A percentile compares a stretch with the other conserved stretches of the same genome.
These are phyloP conservation scores for Rosa chinensis DNA, from an alignment of 306 rosid genomes.

Conservation along the genomic window DNA sequence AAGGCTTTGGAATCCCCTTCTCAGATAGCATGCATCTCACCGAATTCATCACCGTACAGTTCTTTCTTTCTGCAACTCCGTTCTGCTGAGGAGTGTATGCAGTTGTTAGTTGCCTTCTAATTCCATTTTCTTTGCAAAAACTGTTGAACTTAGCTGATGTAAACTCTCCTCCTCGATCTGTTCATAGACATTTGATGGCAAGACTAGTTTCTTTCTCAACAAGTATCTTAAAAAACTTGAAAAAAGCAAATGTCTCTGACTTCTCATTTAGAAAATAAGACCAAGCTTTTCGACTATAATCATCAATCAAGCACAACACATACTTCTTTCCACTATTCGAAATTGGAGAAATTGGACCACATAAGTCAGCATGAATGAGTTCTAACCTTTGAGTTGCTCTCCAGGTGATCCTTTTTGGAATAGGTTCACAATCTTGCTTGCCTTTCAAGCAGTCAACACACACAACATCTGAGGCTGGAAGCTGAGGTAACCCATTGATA, in stretches of 20 bases:
- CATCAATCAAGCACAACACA: not conserved
- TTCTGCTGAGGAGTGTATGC: conserved; percentile 11
- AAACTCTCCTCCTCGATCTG: not conserved
- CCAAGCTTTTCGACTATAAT: not conserved
- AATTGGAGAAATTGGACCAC: not conserved
- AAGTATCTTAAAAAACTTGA: conserved; percentile 7
- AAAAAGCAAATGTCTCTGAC: not conserved
- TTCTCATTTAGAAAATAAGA: not conserved
- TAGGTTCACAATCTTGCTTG: conserved; percentile 1
- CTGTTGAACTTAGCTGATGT: not conserved
- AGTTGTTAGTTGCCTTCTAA: not conserved
- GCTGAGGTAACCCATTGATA: not conserved
- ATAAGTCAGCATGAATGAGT: not conserved
- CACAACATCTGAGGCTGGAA: not conserved
- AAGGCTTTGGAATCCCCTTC: not conserved
- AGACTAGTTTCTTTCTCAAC: not conserved
- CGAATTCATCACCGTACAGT: not conserved
- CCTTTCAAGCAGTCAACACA: conserved; percentile 13
- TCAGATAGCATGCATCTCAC: not conserved
- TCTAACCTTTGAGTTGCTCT: not conserved
- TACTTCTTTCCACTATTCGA: not conserved
- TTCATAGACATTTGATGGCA: not conserved
- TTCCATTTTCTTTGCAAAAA: not conserved
- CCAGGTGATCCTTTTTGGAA: not conserved
- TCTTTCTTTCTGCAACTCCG: not conserved